These are phyloP conservation scores for Anastatica hierochuntica DNA, from an alignment of 345 rosid species.

Conservation along the genomic window DNA sequence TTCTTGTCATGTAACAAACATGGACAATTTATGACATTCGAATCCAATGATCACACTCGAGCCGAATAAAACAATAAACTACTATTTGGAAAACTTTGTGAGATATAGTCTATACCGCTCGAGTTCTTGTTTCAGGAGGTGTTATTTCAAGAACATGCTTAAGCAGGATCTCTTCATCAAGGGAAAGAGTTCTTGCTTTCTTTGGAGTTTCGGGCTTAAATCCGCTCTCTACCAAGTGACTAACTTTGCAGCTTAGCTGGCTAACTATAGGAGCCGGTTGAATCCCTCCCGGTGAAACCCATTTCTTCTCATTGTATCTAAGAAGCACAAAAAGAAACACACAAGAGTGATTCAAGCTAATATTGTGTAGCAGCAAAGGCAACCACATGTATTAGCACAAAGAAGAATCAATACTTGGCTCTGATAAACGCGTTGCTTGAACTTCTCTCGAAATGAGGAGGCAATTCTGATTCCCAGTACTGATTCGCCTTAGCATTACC, in stretches of 20 bases:
- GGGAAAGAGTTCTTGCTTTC: slow-evolving; percentile 46
- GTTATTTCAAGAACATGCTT: slow-evolving; percentile 28
- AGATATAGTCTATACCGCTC: slow-evolving; percentile 36
- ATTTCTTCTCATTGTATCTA: slow-evolving; percentile 73
- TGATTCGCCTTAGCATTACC: slow-evolving; percentile 76
- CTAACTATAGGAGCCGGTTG: slow-evolving; percentile 24
- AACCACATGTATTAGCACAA: background rate
- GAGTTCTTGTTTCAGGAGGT: slow-evolving; percentile 33
- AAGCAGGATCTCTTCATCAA: slow-evolving; percentile 50
- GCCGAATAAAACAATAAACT: too few species aligned
- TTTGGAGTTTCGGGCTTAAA: slow-evolving; percentile 20
- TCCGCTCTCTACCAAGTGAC: slow-evolving; percentile 21
- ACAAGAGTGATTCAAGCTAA: too few species aligned
- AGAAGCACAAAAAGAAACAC: background rate
- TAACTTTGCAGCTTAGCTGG: slow-evolving; percentile 14
- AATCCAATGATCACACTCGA: too few species aligned
- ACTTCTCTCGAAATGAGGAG: slow-evolving; percentile 61
- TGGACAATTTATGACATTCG: too few species aligned
- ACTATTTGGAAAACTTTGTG: too few species aligned
- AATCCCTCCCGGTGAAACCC: slow-evolving; percentile 38
- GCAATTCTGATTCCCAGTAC: slow-evolving; percentile 95
- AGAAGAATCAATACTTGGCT: slow-evolving; percentile 61
- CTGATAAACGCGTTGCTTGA: slow-evolving; percentile 64
- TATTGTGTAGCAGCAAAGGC: background rate
- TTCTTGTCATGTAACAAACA: too few species aligned